Conservation (phyloP, 2,329 filamentous ascomycete species). For the Calonectria multiphialidica region DNA sequence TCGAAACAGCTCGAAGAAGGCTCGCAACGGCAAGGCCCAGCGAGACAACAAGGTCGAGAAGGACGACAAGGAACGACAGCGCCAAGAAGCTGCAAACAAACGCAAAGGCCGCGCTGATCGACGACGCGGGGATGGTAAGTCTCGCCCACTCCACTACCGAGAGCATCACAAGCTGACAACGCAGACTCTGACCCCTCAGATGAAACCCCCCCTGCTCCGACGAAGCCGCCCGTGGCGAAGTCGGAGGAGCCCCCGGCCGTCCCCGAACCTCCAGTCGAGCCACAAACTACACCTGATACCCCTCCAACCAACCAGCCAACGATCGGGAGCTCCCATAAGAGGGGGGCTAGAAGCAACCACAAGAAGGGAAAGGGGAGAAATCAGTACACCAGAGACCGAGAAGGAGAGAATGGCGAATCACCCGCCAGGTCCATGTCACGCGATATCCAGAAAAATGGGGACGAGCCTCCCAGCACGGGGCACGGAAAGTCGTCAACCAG, state of each 20-base stretch:
- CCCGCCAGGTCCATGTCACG: constrained; percentile 68
- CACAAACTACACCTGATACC: constrained; percentile 49
- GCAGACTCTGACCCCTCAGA: constrained; percentile 80
- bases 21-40: constrained; percentile 70
- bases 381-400: constrained; percentile 84
- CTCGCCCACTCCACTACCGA: constrained; percentile 24
- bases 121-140: constrained; percentile 82
- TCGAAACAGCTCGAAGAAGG: constrained; percentile 69
- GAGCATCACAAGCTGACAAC: background rate
- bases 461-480: constrained; percentile 47
- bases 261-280: constrained; percentile 42
- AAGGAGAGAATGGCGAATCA: constrained; percentile 68
- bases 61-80: constrained; percentile 81
- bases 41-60: constrained; percentile 75
- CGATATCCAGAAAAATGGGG: constrained; percentile 55
- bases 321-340: constrained; percentile 67
- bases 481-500: constrained; percentile 52
- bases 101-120: constrained; percentile 86
- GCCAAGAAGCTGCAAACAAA: constrained; percentile 81
- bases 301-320: constrained; percentile 60
- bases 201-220: constrained; percentile 68
- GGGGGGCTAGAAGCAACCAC: constrained; percentile 68
- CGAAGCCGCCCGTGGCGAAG: constrained; percentile 44
- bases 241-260: constrained; percentile 46
- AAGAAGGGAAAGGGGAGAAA: constrained; percentile 81